phyloP scores from a whole-genome alignment of 2,329 filamentous ascomycete species.

The Plenodomus lindquistii region DNA sequence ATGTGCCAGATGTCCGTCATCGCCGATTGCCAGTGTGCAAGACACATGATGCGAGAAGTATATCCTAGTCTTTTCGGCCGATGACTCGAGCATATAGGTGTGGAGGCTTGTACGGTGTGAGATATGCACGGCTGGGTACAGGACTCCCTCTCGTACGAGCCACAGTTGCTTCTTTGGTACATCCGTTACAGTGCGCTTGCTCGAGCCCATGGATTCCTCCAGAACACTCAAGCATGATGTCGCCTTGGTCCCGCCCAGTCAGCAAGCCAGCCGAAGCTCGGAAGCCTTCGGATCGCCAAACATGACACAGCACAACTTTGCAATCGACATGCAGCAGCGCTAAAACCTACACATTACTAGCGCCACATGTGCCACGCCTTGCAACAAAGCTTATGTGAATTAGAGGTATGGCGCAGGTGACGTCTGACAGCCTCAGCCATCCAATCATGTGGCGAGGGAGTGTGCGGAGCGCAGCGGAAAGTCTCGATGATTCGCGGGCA shows the following conservation, averaged over 20 bases:
- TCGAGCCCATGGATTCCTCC: not conserved
- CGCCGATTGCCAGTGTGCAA: too few species aligned
- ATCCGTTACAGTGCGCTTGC: not conserved
- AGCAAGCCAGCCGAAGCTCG: not conserved
- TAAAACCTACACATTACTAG: too few species aligned
- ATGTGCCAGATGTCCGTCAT: too few species aligned
- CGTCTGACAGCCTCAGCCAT: conserved; percentile 9
- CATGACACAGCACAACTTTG: conserved; percentile 8
- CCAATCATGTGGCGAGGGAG: conserved; percentile 14
- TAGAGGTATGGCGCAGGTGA: conserved; percentile 24
- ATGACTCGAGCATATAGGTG: too few species aligned
- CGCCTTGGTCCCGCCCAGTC: not conserved
- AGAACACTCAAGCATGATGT: not conserved
- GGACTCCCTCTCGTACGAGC: too few species aligned
- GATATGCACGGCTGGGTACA: too few species aligned
- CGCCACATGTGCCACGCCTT: conserved; percentile 12
- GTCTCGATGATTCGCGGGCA: conserved; percentile 13
- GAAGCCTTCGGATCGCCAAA: not conserved
- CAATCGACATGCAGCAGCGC: too few species aligned
- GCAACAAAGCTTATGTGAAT: conserved; percentile 24
- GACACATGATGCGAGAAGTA: too few species aligned
- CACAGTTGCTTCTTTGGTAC: too few species aligned
- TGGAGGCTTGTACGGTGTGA: too few species aligned
- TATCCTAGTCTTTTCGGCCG: too few species aligned
- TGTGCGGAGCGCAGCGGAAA: conserved; percentile 8